These are phyloP conservation scores for Stemphylium lycopersici DNA, from an alignment of 2,329 filamentous ascomycete genomes.

Conservation along the genomic window DNA sequence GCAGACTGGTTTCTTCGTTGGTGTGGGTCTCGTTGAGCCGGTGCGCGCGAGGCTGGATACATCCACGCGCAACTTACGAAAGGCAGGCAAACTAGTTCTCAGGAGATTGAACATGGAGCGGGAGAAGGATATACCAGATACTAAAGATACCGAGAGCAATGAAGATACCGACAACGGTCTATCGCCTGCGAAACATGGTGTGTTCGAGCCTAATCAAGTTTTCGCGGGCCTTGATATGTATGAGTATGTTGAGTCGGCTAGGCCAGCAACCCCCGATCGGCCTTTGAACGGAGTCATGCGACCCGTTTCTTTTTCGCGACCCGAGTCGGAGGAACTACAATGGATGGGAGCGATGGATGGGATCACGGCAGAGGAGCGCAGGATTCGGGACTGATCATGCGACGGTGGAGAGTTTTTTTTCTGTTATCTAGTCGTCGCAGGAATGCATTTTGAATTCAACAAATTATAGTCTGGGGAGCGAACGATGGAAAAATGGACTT, in stretches of 20 bases:
- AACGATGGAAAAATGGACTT: neutral
- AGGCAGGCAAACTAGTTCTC: slow-evolving; percentile 4
- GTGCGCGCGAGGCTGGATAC: slow-evolving; percentile 2
- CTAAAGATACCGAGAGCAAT: neutral
- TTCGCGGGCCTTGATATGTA: neutral
- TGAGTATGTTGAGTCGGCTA: neutral
- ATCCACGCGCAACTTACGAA: slow-evolving; percentile 9
- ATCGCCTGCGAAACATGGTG: neutral
- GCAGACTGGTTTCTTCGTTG: slow-evolving; percentile 7
- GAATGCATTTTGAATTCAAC: neutral
- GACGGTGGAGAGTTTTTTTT: neutral
- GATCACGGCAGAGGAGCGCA: slow-evolving; percentile 4
- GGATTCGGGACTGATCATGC: neutral
- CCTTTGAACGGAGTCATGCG: slow-evolving; percentile 4
- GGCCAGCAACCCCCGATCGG: neutral
- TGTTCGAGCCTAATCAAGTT: neutral
- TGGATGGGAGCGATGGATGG: slow-evolving; percentile 1
- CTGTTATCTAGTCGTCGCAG: neutral
- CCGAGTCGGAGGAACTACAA: neutral
- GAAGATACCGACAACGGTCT: no score
- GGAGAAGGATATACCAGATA: neutral
- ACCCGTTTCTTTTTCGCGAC: slow-evolving; percentile 4
- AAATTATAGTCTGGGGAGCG: neutral
- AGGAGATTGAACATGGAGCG: neutral
- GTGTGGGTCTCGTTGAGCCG: slow-evolving; percentile 9